These are phyloP conservation scores for Nymphaea thermarum DNA, from an alignment of 164 flowering plant genomes.

Conservation along the genomic window DNA sequence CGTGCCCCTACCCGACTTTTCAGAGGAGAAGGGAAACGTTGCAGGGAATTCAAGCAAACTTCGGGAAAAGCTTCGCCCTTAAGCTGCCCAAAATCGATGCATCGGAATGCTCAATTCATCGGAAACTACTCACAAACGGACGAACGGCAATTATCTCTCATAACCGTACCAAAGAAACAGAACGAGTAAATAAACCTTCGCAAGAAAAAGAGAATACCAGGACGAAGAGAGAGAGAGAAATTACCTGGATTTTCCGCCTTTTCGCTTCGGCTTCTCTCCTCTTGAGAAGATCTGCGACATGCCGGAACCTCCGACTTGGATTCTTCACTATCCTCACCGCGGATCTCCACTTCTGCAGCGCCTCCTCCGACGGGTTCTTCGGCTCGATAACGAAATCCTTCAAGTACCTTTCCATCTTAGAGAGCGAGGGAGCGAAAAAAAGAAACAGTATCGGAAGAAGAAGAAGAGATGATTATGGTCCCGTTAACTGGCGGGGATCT, in stretches of 20 bases:
- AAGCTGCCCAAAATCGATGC: not conserved
- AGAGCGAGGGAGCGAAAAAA: not conserved
- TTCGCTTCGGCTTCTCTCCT: constrained; percentile 29
- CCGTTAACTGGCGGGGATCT: not conserved
- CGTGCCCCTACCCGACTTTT: too few species aligned
- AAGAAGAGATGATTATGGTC: not conserved
- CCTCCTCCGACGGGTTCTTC: constrained; percentile 35
- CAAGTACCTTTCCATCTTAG: constrained; percentile 20
- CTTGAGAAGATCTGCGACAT: constrained; percentile 38
- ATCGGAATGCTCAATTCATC: not conserved
- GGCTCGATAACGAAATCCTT: constrained; percentile 26
- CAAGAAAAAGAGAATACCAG: not conserved
- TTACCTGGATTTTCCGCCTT: constrained; percentile 27
- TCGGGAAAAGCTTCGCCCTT: not conserved
- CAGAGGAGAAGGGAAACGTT: too few species aligned
- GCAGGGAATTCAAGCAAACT: not conserved
- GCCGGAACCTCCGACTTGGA: constrained; percentile 39
- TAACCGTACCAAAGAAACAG: not conserved
- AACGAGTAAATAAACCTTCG: not conserved
- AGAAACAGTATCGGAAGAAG: not conserved
- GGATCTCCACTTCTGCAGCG: constrained; percentile 32
- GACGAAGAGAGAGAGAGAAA: not conserved
- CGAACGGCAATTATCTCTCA: too few species aligned
- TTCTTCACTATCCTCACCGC: constrained; percentile 37
- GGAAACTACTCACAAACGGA: not conserved